phyloP scores from a whole-genome alignment of 805 yeast species.

The Candida hungchunana region DNA sequence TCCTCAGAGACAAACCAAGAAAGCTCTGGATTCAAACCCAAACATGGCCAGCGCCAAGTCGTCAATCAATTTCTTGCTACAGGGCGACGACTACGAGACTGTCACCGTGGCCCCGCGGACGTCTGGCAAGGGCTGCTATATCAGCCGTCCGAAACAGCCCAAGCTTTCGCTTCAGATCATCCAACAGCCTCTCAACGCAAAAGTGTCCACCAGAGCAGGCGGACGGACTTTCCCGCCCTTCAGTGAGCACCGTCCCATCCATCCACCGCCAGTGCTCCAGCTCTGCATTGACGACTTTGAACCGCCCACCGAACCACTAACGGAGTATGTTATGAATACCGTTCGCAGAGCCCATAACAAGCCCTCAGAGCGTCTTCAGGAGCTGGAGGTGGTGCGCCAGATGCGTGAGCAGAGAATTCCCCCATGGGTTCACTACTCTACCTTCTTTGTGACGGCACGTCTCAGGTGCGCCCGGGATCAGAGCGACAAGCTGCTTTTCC shows the following conservation, averaged over 20 bases:
- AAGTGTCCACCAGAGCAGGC: slow-evolving; percentile 26
- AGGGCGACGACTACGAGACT: slow-evolving; percentile 8
- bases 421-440: slow-evolving; percentile 26
- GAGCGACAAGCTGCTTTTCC: slow-evolving; percentile 10
- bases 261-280: slow-evolving; percentile 31
- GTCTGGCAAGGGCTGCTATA: slow-evolving; percentile 10
- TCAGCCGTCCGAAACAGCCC: slow-evolving; percentile 19
- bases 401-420: slow-evolving; percentile 20
- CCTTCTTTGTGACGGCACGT: slow-evolving; percentile 24
- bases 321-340: slow-evolving; percentile 11
- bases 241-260: slow-evolving; percentile 31
- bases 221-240: slow-evolving; percentile 24
- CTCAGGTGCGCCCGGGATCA: slow-evolving; percentile 11
- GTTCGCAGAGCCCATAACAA: slow-evolving; percentile 8
- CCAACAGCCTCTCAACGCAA: slow-evolving; percentile 30
- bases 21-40: too few species aligned
- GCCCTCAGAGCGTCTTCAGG: slow-evolving; percentile 19
- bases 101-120: too few species aligned
- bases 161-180: slow-evolving; percentile 19
- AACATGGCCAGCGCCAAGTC: slow-evolving; percentile 14
- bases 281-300: slow-evolving; percentile 17
- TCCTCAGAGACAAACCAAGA: too few species aligned
- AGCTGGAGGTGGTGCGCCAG: slow-evolving; percentile 16
- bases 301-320: slow-evolving; percentile 9
- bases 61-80: slow-evolving; percentile 21